Evolutionary conservation across 129 eudicot genomes (phyloP), one percentile per base, ranked within the genome.

Genomic region (Lactuca saligna): DNA sequence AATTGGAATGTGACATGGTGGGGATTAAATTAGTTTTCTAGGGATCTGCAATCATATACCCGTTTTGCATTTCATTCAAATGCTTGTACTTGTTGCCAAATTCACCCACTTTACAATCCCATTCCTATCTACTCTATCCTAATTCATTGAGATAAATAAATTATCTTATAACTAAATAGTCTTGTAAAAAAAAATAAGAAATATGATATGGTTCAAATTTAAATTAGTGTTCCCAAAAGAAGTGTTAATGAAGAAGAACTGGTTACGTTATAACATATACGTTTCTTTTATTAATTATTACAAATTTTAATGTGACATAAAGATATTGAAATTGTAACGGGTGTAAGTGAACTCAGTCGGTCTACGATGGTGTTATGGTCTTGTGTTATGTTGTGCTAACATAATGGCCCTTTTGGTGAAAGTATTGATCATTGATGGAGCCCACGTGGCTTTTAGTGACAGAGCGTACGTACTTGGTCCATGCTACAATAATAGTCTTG

Each of bases 1-100:
- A 75, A 59, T 5, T 13, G 61, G 63, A 39, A 48, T 58, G 63
- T 75, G 74, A 57, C 53, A 68, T 49, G 54, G 69, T 49, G 66
- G 42, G 62, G 69, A 35, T 59, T 75, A 58, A 17, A 58, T 75
- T 75, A 48, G 69, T 75, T 75, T 68, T 68, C 57, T 75, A 35
- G 80, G 69, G 79, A 74, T 74, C 79, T 15, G 20, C 79, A 65
- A 65, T 57, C 57, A 12, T 48, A 65, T 65, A 44, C 72, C 75
- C 60, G 79, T 74, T 74, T 44, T 56, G 51, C 72, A 56, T 56
- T 74, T 65, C 37, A 57, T 65, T 74, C 72, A 74, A 74, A 74
- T 57, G 16, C 65, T 3, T 65, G 72, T 74, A 74, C 66, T 55
- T 74, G 75, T n/a, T 32, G n/a, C 5, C 46, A 32, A 29, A 20